Conservation (phyloP, 768 basidiomycete genomes). For the Suillus clintonianus region DNA sequence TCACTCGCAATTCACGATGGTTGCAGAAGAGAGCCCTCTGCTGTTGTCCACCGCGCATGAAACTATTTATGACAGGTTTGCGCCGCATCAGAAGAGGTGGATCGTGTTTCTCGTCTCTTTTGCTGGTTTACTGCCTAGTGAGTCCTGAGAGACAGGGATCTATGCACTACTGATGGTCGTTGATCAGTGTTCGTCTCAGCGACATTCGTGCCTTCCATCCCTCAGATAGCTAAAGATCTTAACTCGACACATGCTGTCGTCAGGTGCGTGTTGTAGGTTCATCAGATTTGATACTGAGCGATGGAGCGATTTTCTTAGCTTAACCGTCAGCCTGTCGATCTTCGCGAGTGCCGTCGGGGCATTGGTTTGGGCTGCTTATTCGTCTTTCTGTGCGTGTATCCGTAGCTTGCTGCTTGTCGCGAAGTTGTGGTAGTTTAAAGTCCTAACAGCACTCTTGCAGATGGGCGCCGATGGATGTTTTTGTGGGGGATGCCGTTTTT, state of each 20-base stretch:
- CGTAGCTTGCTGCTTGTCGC: neutral
- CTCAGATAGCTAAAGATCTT: conserved; percentile 69
- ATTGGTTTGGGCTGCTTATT: conserved; percentile 49
- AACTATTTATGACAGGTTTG: conserved; percentile 61
- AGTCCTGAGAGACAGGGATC: neutral
- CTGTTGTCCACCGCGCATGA: conserved; percentile 18
- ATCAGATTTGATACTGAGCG: neutral
- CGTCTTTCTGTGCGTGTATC: conserved; percentile 41
- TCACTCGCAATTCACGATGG: conserved; percentile 12
- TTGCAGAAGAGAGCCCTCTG: conserved; percentile 30
- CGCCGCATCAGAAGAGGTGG: conserved; percentile 43
- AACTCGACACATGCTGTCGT: conserved; percentile 55
- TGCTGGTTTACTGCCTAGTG: conserved; percentile 66
- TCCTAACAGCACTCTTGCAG: conserved; percentile 28
- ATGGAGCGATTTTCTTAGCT: conserved; percentile 19
- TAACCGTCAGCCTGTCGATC: conserved; percentile 50
- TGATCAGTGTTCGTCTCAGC: conserved; percentile 64
- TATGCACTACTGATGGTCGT: neutral
- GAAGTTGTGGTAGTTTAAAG: conserved; percentile 2
- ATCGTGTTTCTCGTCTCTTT: conserved; percentile 62
- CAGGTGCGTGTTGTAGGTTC: conserved; percentile 38
- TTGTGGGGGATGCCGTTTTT: conserved; percentile 48
- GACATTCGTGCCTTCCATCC: conserved; percentile 74
- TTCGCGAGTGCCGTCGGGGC: conserved; percentile 43
- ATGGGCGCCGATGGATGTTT: conserved; percentile 63